A percentile compares a stretch with the other conserved stretches of the same genome.
Conservation (phyloP, 2,329 filamentous ascomycete genomes). For the Zalaria obscura region DNA sequence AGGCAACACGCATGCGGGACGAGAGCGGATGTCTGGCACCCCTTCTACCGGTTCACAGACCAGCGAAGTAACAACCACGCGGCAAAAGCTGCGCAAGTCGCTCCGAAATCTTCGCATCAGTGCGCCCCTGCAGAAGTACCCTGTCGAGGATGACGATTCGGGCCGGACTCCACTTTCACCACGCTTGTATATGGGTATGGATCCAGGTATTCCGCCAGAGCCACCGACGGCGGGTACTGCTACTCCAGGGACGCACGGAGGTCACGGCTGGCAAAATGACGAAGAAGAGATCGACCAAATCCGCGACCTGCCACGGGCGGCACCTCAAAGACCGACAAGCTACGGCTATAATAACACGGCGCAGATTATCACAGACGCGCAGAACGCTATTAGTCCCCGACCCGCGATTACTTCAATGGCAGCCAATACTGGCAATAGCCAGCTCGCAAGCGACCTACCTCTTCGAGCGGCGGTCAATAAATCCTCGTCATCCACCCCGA, state of each 20-base stretch:
- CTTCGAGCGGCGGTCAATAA: neutral
- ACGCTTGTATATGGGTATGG: constrained; percentile 33
- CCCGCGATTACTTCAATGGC: neutral
- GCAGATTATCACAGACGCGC: constrained; percentile 7
- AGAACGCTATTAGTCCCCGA: neutral
- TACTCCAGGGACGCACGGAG: constrained; percentile 15
- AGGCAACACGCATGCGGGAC: neutral
- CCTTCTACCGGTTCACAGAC: constrained; percentile 21
- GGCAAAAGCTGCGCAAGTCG: constrained; percentile 18
- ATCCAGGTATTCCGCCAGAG: constrained; percentile 40
- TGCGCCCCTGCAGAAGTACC: constrained; percentile 34
- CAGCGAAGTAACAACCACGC: constrained; percentile 23
- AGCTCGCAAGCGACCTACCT: constrained; percentile 4
- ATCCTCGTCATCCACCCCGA: neutral
- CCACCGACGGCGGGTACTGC: constrained; percentile 25
- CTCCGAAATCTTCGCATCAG: constrained; percentile 45
- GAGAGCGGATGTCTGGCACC: constrained; percentile 9
- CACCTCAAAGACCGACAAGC: constrained; percentile 10
- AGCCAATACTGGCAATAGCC: neutral
- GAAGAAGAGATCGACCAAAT: constrained; percentile 11
- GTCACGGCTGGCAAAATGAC: neutral
- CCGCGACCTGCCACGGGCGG: constrained; percentile 11
- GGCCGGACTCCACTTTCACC: constrained; percentile 41
- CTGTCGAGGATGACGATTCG: constrained; percentile 26
- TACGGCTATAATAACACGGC: constrained; percentile 9